A percentile compares a stretch with the other conserved stretches of the same genome.
Evolutionary conservation across 306 rosid genomes (phyloP).

Genomic region (Cotoneaster glaucophyllus): DNA sequence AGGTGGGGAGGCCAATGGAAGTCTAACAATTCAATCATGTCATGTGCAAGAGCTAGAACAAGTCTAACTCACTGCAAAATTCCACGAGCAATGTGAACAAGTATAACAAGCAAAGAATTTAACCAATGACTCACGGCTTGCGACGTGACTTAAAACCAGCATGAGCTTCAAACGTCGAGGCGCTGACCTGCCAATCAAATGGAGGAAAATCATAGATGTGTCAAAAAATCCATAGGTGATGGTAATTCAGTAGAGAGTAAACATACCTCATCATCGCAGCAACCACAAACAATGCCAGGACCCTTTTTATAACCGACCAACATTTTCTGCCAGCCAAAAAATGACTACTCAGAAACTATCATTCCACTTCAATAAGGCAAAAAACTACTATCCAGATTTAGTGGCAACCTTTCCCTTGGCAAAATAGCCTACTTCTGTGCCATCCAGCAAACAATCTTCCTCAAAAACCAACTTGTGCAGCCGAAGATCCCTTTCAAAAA

Average conservation of each 20-base stretch:
- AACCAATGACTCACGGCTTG: constrained; percentile 77
- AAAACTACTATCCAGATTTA: neutral
- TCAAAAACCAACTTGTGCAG: constrained; percentile 87
- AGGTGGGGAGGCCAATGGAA: neutral
- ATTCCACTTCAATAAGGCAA: neutral
- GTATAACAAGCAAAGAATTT: neutral
- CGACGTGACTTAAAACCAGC: constrained; percentile 95
- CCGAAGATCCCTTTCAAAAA: constrained; percentile 62
- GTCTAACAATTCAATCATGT: neutral
- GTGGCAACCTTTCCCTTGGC: constrained; percentile 65
- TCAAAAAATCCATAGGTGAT: neutral
- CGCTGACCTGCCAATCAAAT: constrained; percentile 57
- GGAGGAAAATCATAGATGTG: constrained; percentile 5
- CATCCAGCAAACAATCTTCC: constrained; percentile 68
- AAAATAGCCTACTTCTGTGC: constrained; percentile 78
- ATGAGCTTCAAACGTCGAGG: constrained; percentile 92
- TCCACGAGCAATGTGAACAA: constrained; percentile 2
- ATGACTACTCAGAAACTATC: constrained; percentile 22
- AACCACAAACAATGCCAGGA: constrained; percentile 58
- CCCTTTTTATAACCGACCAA: constrained; percentile 77
- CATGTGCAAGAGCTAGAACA: constrained; percentile 2
- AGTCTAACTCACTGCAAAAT: neutral
- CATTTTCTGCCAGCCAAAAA: constrained; percentile 46
- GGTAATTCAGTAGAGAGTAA: constrained; percentile 3
- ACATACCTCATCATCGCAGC: constrained; percentile 70